Base-by-base conservation (phyloP, 1,284 basidiomycete species). In the Filobasidium uniguttulatum region DNA sequence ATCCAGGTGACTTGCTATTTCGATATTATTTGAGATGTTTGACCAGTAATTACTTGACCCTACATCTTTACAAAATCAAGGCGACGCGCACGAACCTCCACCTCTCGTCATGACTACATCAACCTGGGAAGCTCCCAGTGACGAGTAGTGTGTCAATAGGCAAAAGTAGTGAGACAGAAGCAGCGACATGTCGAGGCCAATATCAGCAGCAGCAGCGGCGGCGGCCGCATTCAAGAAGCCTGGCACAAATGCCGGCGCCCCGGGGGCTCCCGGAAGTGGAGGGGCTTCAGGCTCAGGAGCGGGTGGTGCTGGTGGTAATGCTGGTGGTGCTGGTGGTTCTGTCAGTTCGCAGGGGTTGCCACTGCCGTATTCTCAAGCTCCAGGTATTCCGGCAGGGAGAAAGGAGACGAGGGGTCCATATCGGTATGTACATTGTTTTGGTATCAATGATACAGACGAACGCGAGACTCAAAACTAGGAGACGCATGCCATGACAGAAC, bases 401-500 rank as follows among this genome's bases (percentile, higher is more conserved):
- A 51, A 59, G 44, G 66, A 69, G 49, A 61, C 61, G 26, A 55
- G 68, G 44, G 67, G 68, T 55, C 66, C 67, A 19, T 67, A 64
- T 58, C 53, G 68, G 68, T 70, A 49, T 61, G 66, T 54, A 5
- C 33, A 14, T n/a, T 14, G 25, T 22, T 33, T 25, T 8, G 36
- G 5, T 12, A 12, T 25, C 15, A 28, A 19, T n/a, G 29, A 38
- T n/a, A 29, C 41, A 8, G 49, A 3, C 14, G n/a, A 25, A 41
- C 9, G 9, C 3, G 4, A 4, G 17, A 47, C 57, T 53, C 26
- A 52, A 40, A 2, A 40, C 22, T 6, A 19, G 12, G 17, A 26
- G 30, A 41, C 30, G 35, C n/a, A n/a, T 28, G 17, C 19, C 25
- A 9, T 41, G 31, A 8, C 56, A 70, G 69, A 58, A 72, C 87